Conservation (phyloP, 345 rosid species). For the Moricandia moricandioides region DNA sequence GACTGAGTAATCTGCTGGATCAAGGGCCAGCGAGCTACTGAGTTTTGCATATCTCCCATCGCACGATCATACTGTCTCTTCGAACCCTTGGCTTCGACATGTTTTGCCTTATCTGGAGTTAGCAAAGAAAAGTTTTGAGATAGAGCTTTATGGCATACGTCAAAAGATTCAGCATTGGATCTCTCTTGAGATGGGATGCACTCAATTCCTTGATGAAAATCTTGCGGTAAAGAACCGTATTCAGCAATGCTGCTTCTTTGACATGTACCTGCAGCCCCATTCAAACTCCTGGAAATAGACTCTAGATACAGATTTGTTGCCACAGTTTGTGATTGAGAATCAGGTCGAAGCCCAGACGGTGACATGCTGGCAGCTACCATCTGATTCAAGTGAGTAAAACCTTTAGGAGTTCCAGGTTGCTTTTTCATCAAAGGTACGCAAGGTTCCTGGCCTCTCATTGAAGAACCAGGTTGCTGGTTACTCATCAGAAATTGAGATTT, state of each 20-base stretch:
- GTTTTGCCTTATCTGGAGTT: slow-evolving; percentile 29
- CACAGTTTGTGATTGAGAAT: slow-evolving; percentile 30
- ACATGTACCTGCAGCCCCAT: slow-evolving; percentile 22
- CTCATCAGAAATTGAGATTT: slow-evolving; percentile 9
- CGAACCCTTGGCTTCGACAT: slow-evolving; percentile 40
- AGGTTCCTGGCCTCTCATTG: slow-evolving; percentile 19
- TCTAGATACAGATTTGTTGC: slow-evolving; percentile 27
- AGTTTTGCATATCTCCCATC: slow-evolving; percentile 34
- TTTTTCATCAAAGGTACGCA: slow-evolving; percentile 10
- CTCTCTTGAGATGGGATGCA: slow-evolving; percentile 32
- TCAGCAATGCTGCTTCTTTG: slow-evolving; percentile 29
- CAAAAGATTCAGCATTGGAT: slow-evolving; percentile 25
- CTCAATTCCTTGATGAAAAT: slow-evolving; percentile 27
- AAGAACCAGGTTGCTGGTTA: slow-evolving; percentile 37
- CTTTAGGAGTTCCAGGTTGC: slow-evolving; percentile 35
- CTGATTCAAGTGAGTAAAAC: slow-evolving; percentile 32
- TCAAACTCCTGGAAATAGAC: slow-evolving; percentile 23
- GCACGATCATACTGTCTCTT: slow-evolving; percentile 45
- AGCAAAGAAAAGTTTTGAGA: slow-evolving; percentile 31
- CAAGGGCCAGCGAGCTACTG: slow-evolving; percentile 21
- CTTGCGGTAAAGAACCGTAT: slow-evolving; percentile 22
- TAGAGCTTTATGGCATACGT: slow-evolving; percentile 30
- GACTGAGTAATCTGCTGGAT: slow-evolving; percentile 29
- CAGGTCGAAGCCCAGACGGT: slow-evolving; percentile 18
- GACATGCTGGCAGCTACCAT: slow-evolving; percentile 28